Evolutionary conservation across 345 rosid genomes (phyloP).

Genomic region (Lepidium sativum): DNA sequence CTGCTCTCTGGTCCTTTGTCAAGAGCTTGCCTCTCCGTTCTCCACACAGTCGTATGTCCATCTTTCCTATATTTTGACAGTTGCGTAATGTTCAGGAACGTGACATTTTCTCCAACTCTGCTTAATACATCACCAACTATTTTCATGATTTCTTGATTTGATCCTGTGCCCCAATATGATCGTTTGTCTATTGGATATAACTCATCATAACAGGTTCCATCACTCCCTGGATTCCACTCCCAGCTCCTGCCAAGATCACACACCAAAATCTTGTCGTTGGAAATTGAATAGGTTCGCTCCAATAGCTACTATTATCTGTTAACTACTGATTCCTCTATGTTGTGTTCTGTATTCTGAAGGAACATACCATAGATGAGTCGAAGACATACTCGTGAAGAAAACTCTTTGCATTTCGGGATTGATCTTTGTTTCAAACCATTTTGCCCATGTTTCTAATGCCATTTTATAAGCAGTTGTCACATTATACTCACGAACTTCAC

Average conservation of each 20-base stretch:
- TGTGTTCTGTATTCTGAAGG: background rate
- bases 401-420: slow-evolving; percentile 59
- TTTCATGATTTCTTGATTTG: slow-evolving; percentile 68
- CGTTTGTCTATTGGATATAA: slow-evolving; percentile 47
- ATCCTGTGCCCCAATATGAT: slow-evolving; percentile 89
- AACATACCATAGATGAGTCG: slow-evolving; percentile 80
- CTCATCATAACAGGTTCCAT: slow-evolving; percentile 73
- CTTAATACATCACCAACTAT: slow-evolving; percentile 38
- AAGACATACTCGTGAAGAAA: slow-evolving; percentile 91
- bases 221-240: slow-evolving; percentile 83
- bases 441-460: slow-evolving; percentile 81
- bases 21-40: slow-evolving; percentile 81
- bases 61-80: slow-evolving; percentile 81
- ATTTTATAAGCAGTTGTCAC: slow-evolving; percentile 63
- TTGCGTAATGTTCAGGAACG: slow-evolving; percentile 65
- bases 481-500: slow-evolving; percentile 46
- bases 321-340: background rate
- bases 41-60: slow-evolving; percentile 70
- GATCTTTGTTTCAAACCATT: slow-evolving; percentile 63
- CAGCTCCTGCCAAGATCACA: slow-evolving; percentile 54
- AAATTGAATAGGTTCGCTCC: background rate
- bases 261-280: background rate
- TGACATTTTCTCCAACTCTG: slow-evolving; percentile 42
- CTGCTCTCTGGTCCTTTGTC: slow-evolving; percentile 56
- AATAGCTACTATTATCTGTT: background rate